Percentiles rank a stretch among this genome's conserved stretches.
These are phyloP conservation scores for Paraphoma chrysanthemicola DNA, from an alignment of 2,329 filamentous ascomycete genomes.

Conservation along the genomic window DNA sequence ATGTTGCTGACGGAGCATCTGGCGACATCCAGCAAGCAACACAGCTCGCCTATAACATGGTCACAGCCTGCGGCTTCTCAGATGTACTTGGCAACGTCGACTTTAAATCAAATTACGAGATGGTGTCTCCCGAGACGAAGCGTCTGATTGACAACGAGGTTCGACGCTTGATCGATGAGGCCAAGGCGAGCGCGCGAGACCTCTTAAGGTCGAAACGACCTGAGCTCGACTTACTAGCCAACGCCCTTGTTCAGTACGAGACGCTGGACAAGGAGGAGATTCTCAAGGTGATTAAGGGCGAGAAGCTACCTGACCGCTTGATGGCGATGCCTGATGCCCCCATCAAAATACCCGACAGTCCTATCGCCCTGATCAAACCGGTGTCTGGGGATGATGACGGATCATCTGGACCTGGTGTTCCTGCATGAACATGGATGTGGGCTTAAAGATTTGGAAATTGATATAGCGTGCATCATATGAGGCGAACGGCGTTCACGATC, in stretches of 20 bases:
- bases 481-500: slow-evolving; percentile 2
- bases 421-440: slow-evolving; percentile 18
- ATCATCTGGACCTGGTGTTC: slow-evolving; percentile 22
- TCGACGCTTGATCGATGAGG: slow-evolving; percentile 81
- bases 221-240: slow-evolving; percentile 86
- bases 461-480: slow-evolving; percentile 2
- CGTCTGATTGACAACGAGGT: slow-evolving; percentile 88
- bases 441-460: background rate
- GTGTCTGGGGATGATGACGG: slow-evolving; percentile 22
- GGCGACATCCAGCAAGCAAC: slow-evolving; percentile 85
- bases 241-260: slow-evolving; percentile 93
- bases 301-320: slow-evolving; percentile 76
- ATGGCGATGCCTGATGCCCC: slow-evolving; percentile 63
- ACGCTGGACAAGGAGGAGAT: slow-evolving; percentile 90
- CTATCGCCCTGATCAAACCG: slow-evolving; percentile 24
- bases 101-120: slow-evolving; percentile 78
- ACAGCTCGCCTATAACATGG: slow-evolving; percentile 81
- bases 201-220: slow-evolving; percentile 78
- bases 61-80: slow-evolving; percentile 90
- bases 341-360: slow-evolving; percentile 70
- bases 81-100: slow-evolving; percentile 88
- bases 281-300: slow-evolving; percentile 84
- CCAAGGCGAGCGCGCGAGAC: slow-evolving; percentile 73
- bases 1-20: slow-evolving; percentile 88
- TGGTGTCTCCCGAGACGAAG: slow-evolving; percentile 85